Conservation (phyloP, 305 asterid genomes). For the Fraxinus paxiana region DNA sequence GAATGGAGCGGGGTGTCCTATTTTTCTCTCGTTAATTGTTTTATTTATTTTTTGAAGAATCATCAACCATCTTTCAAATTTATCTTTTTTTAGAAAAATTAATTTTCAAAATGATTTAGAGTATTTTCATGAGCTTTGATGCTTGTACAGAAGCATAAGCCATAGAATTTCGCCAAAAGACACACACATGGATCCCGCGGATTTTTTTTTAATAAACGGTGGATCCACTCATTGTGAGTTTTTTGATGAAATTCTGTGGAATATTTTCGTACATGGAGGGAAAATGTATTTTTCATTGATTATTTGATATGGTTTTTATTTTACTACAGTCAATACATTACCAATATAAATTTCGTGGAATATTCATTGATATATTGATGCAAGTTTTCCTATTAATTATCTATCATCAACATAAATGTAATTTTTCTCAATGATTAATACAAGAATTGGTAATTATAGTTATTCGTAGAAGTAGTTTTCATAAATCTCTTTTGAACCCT, state of each 20-base stretch:
- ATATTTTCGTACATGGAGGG: too few relatives aligned
- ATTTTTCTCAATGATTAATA: background rate
- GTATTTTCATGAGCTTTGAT: background rate
- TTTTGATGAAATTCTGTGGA: too few relatives aligned
- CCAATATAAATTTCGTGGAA: background rate
- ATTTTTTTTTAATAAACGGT: too few relatives aligned
- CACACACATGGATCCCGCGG: too few relatives aligned
- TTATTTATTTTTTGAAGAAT: background rate
- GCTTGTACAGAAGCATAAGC: too few relatives aligned
- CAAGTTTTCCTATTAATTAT: background rate
- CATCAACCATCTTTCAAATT: background rate
- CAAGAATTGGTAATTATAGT: background rate
- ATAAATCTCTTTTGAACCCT: background rate
- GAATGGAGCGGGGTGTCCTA: background rate
- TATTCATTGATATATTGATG: too few relatives aligned
- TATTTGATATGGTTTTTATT: too few relatives aligned
- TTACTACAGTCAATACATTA: background rate
- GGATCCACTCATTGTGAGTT: too few relatives aligned
- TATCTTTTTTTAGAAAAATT: background rate
- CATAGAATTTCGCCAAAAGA: too few relatives aligned
- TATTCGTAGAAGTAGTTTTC: background rate
- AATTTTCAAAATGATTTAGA: background rate
- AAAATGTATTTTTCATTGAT: too few relatives aligned
- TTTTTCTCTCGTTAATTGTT: background rate
- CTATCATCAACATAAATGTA: too few relatives aligned